phyloP scores from a whole-genome alignment of 768 basidiomycete genomes.

The Clitopilus passeckerianus region DNA sequence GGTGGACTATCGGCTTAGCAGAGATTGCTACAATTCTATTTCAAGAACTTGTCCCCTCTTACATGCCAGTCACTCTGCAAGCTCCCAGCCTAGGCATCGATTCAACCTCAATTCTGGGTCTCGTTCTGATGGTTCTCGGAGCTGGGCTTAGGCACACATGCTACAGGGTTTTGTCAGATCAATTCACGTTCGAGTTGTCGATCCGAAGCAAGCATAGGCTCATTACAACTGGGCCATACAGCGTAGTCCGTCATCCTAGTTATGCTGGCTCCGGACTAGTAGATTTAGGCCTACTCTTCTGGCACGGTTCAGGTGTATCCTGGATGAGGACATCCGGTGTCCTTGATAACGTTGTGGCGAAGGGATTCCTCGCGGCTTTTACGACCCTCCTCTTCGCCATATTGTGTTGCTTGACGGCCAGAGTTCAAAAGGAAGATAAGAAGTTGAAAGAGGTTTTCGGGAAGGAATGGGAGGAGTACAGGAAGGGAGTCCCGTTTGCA shows the following conservation, averaged over 20 bases:
- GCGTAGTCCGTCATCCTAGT: slow-evolving; percentile 26
- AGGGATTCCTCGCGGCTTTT: slow-evolving; percentile 4
- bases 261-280: slow-evolving; percentile 23
- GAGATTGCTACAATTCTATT: background rate
- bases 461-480: slow-evolving; percentile 23
- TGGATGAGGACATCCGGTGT: slow-evolving; percentile 24
- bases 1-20: background rate
- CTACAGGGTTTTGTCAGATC: slow-evolving; percentile 26
- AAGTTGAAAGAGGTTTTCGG: slow-evolving; percentile 22
- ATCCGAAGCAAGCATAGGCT: slow-evolving; percentile 17
- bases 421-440: slow-evolving; percentile 22
- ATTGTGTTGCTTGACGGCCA: slow-evolving; percentile 8
- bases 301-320: slow-evolving; percentile 24
- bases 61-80: background rate
- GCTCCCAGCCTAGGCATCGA: background rate
- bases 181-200: slow-evolving; percentile 36
- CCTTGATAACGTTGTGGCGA: slow-evolving; percentile 19
- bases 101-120: slow-evolving; percentile 14
- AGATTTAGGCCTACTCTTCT: slow-evolving; percentile 22
- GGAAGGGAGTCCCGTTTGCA: slow-evolving; percentile 18
- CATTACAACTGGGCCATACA: slow-evolving; percentile 25
- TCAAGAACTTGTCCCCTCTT: background rate
- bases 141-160: slow-evolving; percentile 27
- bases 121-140: slow-evolving; percentile 19
- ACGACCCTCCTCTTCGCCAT: slow-evolving; percentile 7